Conservation (phyloP, 768 basidiomycete species). For the Pilatotrama ljubarskyi region DNA sequence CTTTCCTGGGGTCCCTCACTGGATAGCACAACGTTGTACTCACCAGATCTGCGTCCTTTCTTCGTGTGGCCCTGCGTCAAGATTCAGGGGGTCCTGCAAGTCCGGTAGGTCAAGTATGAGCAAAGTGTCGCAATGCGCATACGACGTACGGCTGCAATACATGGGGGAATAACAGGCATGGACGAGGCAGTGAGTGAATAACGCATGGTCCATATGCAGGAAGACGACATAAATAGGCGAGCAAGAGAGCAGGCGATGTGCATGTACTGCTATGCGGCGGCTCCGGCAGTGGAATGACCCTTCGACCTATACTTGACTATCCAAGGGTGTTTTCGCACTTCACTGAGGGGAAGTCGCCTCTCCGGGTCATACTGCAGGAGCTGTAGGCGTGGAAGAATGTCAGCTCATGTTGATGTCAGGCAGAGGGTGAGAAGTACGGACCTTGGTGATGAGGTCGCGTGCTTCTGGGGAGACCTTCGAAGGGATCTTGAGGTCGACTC, state of each 20-base stretch:
- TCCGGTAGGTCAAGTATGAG: not conserved
- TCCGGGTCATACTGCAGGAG: slow-evolving; percentile 82
- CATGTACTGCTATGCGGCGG: not conserved
- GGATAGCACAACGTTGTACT: no score
- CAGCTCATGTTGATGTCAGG: not conserved
- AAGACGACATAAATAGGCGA: not conserved
- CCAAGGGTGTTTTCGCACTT: slow-evolving; percentile 87
- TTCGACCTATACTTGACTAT: slow-evolving; percentile 69
- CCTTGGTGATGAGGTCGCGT: slow-evolving; percentile 47
- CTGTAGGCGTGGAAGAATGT: slow-evolving; percentile 39
- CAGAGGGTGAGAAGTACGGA: slow-evolving; percentile 17
- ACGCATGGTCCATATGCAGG: slow-evolving; percentile 11
- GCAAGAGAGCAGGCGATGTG: not conserved
- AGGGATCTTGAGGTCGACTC: slow-evolving; percentile 69
- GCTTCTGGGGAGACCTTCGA: slow-evolving; percentile 44
- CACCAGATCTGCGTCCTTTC: no score
- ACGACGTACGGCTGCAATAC: not conserved
- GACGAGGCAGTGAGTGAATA: not conserved
- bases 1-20: no score
- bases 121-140: slow-evolving; percentile 15
- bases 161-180: slow-evolving; percentile 7
- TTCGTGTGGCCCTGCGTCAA: no score
- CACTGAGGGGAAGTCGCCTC: slow-evolving; percentile 68
- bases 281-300: slow-evolving; percentile 28
- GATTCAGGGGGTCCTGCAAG: no score